Evolutionary conservation across 2,329 filamentous ascomycete species (phyloP).

Genomic region (Paradendryphiella salina): DNA sequence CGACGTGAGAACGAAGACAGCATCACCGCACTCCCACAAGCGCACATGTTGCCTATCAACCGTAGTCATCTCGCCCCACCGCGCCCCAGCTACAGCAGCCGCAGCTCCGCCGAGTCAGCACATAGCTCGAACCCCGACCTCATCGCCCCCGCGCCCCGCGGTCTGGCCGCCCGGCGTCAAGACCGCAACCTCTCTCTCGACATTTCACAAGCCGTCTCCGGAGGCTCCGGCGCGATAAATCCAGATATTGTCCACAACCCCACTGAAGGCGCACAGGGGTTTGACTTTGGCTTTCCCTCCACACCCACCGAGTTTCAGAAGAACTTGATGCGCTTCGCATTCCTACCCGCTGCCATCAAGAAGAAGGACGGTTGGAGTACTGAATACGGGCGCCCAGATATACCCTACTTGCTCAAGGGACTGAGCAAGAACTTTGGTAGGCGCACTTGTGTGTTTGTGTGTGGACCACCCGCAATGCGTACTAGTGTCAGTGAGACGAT

Average conservation of each 20-base stretch:
- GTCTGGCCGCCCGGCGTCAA: constrained; percentile 49
- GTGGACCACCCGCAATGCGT: constrained; percentile 84
- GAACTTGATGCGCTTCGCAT: constrained; percentile 87
- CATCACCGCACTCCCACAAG: constrained; percentile 76
- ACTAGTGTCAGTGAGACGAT: constrained; percentile 86
- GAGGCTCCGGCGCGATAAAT: constrained; percentile 44
- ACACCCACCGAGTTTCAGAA: constrained; percentile 88
- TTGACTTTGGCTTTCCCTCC: constrained; percentile 71
- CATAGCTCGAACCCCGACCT: constrained; percentile 35
- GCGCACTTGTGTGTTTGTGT: constrained; percentile 88
- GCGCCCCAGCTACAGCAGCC: constrained; percentile 23
- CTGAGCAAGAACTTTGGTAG: constrained; percentile 81
- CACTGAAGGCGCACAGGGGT: constrained; percentile 32
- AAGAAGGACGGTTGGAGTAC: constrained; percentile 79
- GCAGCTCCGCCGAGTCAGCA: constrained; percentile 21
- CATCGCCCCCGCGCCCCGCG: constrained; percentile 30
- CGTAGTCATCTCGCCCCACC: constrained; percentile 50
- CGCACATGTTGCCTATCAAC: constrained; percentile 44
- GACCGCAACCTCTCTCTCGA: constrained; percentile 50
- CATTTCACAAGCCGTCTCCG: constrained; percentile 46
- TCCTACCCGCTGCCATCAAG: constrained; percentile 61
- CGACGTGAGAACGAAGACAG: constrained; percentile 81
- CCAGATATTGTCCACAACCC: constrained; percentile 48
- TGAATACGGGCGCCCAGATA: constrained; percentile 87
- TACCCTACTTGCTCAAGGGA: constrained; percentile 82